Evolutionary conservation across 208 protist genomes (phyloP).

Genomic region (Trypanosoma scelopori): DNA sequence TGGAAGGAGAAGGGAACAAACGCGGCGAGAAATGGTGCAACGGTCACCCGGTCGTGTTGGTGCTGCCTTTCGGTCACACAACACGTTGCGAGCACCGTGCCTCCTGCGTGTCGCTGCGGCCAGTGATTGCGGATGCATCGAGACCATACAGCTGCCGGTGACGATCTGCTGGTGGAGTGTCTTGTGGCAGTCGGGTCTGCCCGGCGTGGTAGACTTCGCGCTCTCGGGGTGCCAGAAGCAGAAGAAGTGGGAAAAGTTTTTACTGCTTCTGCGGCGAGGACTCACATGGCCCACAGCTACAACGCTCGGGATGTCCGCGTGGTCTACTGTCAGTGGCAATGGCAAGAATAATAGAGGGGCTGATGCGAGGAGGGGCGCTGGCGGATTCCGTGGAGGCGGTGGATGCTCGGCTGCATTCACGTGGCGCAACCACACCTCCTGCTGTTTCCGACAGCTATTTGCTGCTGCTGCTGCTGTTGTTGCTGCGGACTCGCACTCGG

Average conservation of each 20-base stretch:
- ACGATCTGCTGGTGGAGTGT: neutral
- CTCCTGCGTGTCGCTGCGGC: neutral
- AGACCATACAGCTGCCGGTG: conserved; percentile 12
- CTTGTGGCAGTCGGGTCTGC: neutral
- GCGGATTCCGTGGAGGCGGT: neutral
- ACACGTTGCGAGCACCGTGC: conserved; percentile 1
- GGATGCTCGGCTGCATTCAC: neutral
- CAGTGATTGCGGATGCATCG: neutral
- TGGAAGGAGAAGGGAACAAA: no score
- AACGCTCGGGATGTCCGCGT: neutral
- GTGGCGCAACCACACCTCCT: neutral
- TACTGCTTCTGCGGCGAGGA: neutral
- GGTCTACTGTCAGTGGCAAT: no score
- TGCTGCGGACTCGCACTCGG: neutral
- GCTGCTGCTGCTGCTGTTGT: neutral
- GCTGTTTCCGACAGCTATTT: neutral
- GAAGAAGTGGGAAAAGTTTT: neutral
- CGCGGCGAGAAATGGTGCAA: neutral
- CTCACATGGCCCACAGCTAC: neutral
- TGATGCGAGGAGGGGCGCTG: neutral
- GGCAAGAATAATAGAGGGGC: no score
- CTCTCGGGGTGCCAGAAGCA: neutral
- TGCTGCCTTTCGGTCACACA: conserved; percentile 6
- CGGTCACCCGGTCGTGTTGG: neutral
- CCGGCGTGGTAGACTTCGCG: neutral